Evolutionary conservation across 805 yeast species (phyloP), one percentile per base, ranked within the genome.

Genomic region (Nakazawaea ernobii): DNA sequence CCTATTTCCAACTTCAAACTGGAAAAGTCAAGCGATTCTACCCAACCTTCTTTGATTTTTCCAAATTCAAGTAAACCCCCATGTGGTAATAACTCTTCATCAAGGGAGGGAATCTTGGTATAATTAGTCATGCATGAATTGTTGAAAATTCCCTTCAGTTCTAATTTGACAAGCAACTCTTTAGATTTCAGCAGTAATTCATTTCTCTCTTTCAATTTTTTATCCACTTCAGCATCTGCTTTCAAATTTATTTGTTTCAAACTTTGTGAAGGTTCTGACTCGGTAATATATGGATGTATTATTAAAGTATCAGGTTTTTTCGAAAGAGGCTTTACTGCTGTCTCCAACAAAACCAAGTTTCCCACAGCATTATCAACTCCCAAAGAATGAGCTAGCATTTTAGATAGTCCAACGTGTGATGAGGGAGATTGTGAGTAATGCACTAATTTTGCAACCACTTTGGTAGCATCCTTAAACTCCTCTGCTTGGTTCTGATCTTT

Each of bases 21-120:
- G 11, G 67, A 68, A 29, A 69, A 55, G 36, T 63, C 64, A 29
- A 53, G 49, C 1, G 74, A 67, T 9, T 61, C 53, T 6, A 73
- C 48, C 77, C 84, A 80, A 6, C 77, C 80, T 37, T 69, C 75
- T 2, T 59, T 49, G 40, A 65, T 66, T 44, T 62, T 63, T 48
- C 74, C 77, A 53, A 82, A 68, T 46, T 71, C 77, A 26, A 86
- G 43, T 6, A 77, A 45, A 0, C 85, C 91, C 11, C 95, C 94
- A 37, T 67, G 52, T 0, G 86, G 83, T 15, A 84, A 59, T 5
- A 61, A 17, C 1, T 65, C 52, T 0, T 59, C 59, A 1, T 77
- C 70, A 1, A 77, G 61, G 0, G 62, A 56, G 1, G 91, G 89
- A 1, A 86, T 53, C 51, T 75, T 77, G 45, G 72, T 58, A 27